These are phyloP conservation scores for Nicotiana paniculata DNA, from an alignment of 257 asterid genomes.

Conservation along the genomic window DNA sequence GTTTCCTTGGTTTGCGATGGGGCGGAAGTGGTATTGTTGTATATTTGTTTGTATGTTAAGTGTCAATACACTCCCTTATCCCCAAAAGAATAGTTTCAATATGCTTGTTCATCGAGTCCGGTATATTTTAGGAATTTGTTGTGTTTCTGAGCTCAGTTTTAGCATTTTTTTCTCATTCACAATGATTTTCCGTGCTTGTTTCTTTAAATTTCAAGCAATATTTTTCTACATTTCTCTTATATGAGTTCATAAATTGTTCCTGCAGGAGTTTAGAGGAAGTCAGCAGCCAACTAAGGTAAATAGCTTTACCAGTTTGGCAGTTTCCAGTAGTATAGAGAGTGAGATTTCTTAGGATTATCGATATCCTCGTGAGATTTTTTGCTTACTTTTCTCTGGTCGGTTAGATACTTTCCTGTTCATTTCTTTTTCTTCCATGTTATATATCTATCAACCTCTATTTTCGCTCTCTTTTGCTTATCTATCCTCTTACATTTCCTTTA, in stretches of 20 bases:
- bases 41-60: not conserved
- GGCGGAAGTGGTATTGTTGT: not conserved
- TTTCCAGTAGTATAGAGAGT: not conserved
- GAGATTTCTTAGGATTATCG: not conserved
- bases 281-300: conserved; percentile 49
- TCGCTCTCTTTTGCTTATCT: not conserved
- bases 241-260: conserved; percentile 1
- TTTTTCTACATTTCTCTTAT: not conserved
- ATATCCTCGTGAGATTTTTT: not conserved
- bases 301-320: not conserved
- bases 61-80: not conserved
- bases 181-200: not conserved
- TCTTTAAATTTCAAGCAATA: not conserved
- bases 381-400: not conserved
- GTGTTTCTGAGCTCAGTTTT: not conserved
- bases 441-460: not conserved
- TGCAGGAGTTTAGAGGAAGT: conserved; percentile 48
- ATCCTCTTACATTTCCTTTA: not conserved
- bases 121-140: not conserved
- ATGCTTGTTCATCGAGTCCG: not conserved
- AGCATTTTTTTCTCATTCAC: not conserved
- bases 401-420: not conserved
- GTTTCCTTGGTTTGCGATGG: not conserved
- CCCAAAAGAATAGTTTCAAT: not conserved
- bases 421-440: not conserved